phyloP scores from a whole-genome alignment of 2,329 filamentous ascomycete species.

The Pseudocercospora eumusae region DNA sequence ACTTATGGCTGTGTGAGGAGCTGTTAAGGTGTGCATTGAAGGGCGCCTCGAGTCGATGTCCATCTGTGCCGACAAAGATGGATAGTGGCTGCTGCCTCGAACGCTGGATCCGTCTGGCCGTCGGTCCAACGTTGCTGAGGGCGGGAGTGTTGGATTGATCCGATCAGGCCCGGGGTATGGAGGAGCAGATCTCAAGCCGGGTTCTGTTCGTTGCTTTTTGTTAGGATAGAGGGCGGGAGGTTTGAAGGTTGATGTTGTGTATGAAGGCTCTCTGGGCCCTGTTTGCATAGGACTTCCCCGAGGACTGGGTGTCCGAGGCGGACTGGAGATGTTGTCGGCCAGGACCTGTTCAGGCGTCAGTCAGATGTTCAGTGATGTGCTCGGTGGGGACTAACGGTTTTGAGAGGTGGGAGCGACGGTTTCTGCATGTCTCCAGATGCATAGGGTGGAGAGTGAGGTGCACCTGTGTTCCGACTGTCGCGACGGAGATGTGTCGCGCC shows the following conservation, averaged over 20 bases:
- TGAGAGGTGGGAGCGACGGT: slow-evolving; percentile 40
- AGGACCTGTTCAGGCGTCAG: slow-evolving; percentile 34
- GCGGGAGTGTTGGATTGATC: slow-evolving; percentile 19
- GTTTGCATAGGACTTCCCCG: slow-evolving; percentile 31
- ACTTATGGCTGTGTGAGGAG: slow-evolving; percentile 16
- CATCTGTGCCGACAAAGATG: slow-evolving; percentile 22
- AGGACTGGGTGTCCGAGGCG: slow-evolving; percentile 37
- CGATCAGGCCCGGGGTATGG: slow-evolving; percentile 17
- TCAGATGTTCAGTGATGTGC: neutral
- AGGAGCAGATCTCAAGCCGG: slow-evolving; percentile 14
- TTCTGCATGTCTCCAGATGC: slow-evolving; percentile 30
- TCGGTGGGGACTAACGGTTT: slow-evolving; percentile 31
- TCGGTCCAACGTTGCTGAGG: slow-evolving; percentile 23
- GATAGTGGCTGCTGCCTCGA: slow-evolving; percentile 24
- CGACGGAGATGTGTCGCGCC: slow-evolving; percentile 22
- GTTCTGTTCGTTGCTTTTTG: slow-evolving; percentile 39
- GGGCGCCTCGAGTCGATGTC: slow-evolving; percentile 19
- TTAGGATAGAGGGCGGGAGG: slow-evolving; percentile 41
- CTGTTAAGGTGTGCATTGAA: slow-evolving; percentile 13
- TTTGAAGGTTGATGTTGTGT: slow-evolving; percentile 38
- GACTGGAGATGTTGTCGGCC: slow-evolving; percentile 35
- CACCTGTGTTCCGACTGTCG: slow-evolving; percentile 29
- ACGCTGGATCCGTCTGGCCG: slow-evolving; percentile 14
- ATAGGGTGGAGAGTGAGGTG: slow-evolving; percentile 38
- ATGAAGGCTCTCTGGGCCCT: slow-evolving; percentile 37